Percentiles rank a stretch among this genome's conserved stretches.
Evolutionary conservation across 148 eudicot species (phyloP).

Genomic region (Persicaria tinctoria): DNA sequence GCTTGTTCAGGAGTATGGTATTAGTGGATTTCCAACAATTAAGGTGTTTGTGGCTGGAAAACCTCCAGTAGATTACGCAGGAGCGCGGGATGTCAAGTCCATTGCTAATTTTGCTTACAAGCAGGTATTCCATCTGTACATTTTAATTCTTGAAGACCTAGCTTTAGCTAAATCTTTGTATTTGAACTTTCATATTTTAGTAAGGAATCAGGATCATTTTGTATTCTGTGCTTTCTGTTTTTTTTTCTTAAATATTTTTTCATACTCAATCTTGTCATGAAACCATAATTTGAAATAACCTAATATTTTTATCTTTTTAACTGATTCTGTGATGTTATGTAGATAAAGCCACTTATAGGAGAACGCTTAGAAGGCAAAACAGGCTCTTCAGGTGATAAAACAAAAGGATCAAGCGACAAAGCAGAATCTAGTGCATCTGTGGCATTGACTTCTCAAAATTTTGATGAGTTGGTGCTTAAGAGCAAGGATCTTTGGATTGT

Average conservation of each 20-base stretch:
- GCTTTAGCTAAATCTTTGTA: neutral
- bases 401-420: conserved; percentile 80
- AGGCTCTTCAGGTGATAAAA: conserved; percentile 62
- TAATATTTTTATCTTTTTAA: neutral
- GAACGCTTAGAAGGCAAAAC: conserved; percentile 77
- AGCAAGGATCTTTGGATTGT: conserved; percentile 96
- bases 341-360: conserved; percentile 78
- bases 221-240: neutral
- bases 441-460: conserved; percentile 73
- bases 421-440: conserved; percentile 81
- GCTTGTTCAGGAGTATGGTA: conserved; percentile 75
- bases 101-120: conserved; percentile 69
- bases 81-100: conserved; percentile 86
- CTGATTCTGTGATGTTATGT: conserved; percentile 9
- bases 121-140: conserved; percentile 42
- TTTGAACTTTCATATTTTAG: neutral
- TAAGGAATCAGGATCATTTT: neutral
- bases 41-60: conserved; percentile 91
- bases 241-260: neutral
- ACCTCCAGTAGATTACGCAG: conserved; percentile 77
- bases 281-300: neutral
- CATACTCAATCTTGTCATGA: neutral
- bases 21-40: conserved; percentile 86
- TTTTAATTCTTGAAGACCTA: neutral
- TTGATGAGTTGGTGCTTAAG: conserved; percentile 76